Conservation (phyloP, 306 rosid genomes). For the Parietaria judaica region DNA sequence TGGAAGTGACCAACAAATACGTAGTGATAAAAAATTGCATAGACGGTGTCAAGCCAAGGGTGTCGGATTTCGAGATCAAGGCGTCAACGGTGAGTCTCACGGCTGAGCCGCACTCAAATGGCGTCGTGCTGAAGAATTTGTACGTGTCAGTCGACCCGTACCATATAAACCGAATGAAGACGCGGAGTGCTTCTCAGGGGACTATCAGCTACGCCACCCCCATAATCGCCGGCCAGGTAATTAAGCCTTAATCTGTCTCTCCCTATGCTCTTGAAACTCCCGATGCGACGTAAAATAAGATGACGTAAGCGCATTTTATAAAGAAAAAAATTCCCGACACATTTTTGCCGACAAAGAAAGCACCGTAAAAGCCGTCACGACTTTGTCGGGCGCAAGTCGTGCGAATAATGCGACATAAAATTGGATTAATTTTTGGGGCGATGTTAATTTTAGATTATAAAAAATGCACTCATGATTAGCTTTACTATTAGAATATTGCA, state of each 20-base stretch:
- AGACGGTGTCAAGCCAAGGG: conserved; percentile 43
- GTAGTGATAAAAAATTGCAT: conserved; percentile 25
- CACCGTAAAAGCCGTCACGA: too few species aligned
- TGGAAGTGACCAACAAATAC: conserved; percentile 54
- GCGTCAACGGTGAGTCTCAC: conserved; percentile 22
- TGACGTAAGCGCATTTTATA: too few species aligned
- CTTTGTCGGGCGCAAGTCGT: too few species aligned
- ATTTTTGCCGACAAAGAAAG: too few species aligned
- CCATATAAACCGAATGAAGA: conserved; percentile 57
- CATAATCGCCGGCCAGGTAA: conserved; percentile 42
- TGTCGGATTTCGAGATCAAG: conserved; percentile 46
- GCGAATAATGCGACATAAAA: too few species aligned
- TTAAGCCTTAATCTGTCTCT: not conserved
- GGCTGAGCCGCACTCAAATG: conserved; percentile 30
- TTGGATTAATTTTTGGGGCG: too few species aligned
- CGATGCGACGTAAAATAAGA: too few species aligned
- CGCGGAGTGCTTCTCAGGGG: conserved; percentile 30
- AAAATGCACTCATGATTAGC: too few species aligned
- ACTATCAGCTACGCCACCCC: conserved; percentile 23
- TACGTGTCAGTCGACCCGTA: conserved; percentile 59
- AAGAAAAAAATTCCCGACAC: too few species aligned
- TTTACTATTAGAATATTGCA: too few species aligned
- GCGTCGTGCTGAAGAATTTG: conserved; percentile 44
- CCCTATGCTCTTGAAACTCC: not conserved
- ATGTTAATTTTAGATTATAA: too few species aligned